Base-by-base conservation (phyloP, 2,329 filamentous ascomycete genomes). In the Trichoderma gracile region DNA sequence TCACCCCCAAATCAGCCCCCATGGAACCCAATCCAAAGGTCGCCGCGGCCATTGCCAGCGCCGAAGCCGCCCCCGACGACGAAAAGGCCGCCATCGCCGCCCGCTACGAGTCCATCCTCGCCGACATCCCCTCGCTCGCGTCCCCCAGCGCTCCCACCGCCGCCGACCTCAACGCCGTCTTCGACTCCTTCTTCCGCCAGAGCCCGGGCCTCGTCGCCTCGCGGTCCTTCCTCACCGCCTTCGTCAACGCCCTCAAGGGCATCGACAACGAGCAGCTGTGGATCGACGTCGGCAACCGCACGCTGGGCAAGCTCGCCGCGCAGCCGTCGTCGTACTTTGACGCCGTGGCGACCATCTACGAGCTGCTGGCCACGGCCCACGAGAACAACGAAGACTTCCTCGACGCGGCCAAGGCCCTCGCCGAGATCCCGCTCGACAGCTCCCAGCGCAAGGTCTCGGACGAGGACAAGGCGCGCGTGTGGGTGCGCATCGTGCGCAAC, bases 401-500 rank as follows among this genome's bases (percentile, higher is more conserved):
- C 23, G 85, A 85, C 33, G 93, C 94, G 0, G 95, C 95, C 30
- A 88, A 88, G 73, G 82, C 86, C 10, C 84, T 99, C 7, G 86
- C 92, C 72, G 89, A 89, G 43, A 96, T 98, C 70, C 90, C 93
- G 40, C 87, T 98, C 53, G 94, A 99, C 74, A 90, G 86, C 64
- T 93, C 93, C 2, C 93, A 97, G 79, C 89, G 94, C 55, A 88
- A 90, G 64, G 88, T 97, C 42, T 87, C 88, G 30, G 89, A 93
- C 74, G 87, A 91, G 71, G 90, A 94, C 70, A 93, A 93, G 78
- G 92, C 92, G 9, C 83, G 84, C 62, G 86, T 95, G 62, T 98
- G 94, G 92, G 90, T 98, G 70, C 91, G 94, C 66, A 97, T 99
- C 73, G 93, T 96, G 74, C 87, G 95, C 67, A 90, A 96, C 80